A percentile compares a stretch with the other conserved stretches of the same genome.
Evolutionary conservation across 164 flowering plant genomes (phyloP).

Genomic region (Aristolochia californica): DNA sequence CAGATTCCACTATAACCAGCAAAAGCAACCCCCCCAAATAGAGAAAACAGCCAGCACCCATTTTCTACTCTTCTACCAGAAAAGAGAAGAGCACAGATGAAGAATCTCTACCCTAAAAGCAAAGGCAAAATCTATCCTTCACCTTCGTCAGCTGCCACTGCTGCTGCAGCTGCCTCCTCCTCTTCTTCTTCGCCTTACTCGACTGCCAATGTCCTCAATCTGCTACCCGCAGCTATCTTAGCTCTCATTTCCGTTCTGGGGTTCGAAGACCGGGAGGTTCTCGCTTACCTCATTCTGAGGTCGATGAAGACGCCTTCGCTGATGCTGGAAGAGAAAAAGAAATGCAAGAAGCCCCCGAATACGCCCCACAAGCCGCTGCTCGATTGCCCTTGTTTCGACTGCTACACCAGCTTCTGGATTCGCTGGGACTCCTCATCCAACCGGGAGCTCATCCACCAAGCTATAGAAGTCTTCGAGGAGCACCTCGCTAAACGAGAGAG

Average conservation of each 20-base stretch:
- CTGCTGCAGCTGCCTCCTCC: slow-evolving; percentile 10
- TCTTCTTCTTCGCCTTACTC: background rate
- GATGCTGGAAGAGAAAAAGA: slow-evolving; percentile 17
- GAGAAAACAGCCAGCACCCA: no score
- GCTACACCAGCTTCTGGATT: slow-evolving; percentile 68
- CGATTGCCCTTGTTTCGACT: slow-evolving; percentile 63
- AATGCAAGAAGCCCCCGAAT: background rate
- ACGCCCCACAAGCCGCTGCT: background rate
- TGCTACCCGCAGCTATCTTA: slow-evolving; percentile 55
- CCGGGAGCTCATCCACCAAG: slow-evolving; percentile 65
- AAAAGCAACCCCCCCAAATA: no score
- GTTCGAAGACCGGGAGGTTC: slow-evolving; percentile 52
- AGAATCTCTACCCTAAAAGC: slow-evolving; percentile 36
- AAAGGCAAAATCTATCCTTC: slow-evolving; percentile 76
- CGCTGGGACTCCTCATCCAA: slow-evolving; percentile 77
- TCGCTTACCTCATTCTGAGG: slow-evolving; percentile 61
- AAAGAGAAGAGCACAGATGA: slow-evolving; percentile 18
- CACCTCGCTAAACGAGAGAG: slow-evolving; percentile 23
- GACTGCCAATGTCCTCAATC: slow-evolving; percentile 20
- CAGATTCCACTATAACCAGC: no score
- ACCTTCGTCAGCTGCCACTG: slow-evolving; percentile 23
- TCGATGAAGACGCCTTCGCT: slow-evolving; percentile 23
- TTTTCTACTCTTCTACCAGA: no score
- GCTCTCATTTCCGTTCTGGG: slow-evolving; percentile 35
- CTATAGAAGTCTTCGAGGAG: slow-evolving; percentile 73